A percentile compares a stretch with the other conserved stretches of the same genome.
Conservation (phyloP, 2,329 filamentous ascomycete genomes). For the Elsinoe australis region DNA sequence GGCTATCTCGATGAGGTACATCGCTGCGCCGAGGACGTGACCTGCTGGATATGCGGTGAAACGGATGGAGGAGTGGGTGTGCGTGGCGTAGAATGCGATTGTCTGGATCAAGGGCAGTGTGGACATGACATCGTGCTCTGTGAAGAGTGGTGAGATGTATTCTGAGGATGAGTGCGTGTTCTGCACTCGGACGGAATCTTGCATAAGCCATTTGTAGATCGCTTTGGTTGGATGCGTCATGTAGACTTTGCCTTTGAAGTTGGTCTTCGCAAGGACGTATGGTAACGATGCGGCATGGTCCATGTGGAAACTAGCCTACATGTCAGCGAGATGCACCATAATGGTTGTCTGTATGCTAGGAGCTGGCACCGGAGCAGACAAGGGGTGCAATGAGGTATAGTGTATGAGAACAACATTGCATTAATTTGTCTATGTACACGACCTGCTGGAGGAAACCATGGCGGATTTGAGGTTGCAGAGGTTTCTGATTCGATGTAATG, state of each 20-base stretch:
- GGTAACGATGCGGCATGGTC: conserved; percentile 98
- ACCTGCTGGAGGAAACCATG: not conserved
- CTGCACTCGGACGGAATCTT: conserved; percentile 88
- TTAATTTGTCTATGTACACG: conserved; percentile 16
- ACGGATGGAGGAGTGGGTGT: conserved; percentile 90
- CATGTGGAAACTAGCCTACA: conserved; percentile 74
- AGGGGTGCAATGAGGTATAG: not conserved
- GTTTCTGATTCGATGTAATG: too few relatives aligned
- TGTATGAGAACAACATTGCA: conserved; percentile 9
- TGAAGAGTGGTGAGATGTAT: conserved; percentile 67
- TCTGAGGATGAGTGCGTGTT: conserved; percentile 58
- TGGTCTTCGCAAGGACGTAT: conserved; percentile 95
- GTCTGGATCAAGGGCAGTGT: conserved; percentile 93
- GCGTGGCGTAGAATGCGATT: conserved; percentile 96
- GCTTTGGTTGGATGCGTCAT: conserved; percentile 99
- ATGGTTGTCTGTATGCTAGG: not conserved
- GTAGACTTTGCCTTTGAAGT: conserved; percentile 92
- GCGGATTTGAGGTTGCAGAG: too few relatives aligned
- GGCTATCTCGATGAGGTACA: conserved; percentile 97
- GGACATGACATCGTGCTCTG: conserved; percentile 87
- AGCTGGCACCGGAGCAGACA: conserved; percentile 8
- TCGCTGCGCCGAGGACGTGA: conserved; percentile 94
- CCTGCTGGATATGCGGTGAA: conserved; percentile 96
- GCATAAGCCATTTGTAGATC: conserved; percentile 99
- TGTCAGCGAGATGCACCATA: not conserved